These are phyloP conservation scores for Neonothopanus nambi DNA, from an alignment of 1,284 basidiomycete species.

Conservation along the genomic window DNA sequence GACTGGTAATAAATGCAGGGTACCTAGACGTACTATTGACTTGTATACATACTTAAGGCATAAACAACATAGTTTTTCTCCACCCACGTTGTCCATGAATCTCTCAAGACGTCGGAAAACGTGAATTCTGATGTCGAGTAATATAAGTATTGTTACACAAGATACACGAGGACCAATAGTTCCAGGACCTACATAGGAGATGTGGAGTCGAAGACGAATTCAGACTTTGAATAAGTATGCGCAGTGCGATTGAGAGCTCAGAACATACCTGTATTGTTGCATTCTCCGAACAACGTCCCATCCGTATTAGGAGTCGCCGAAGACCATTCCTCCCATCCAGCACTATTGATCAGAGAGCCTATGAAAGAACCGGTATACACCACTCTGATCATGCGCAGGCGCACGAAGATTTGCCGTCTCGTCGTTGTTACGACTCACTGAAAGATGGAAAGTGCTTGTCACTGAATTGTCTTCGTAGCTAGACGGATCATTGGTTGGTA, in stretches of 20 bases:
- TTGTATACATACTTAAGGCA: too few relatives aligned
- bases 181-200: constrained; percentile 28
- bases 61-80: constrained; percentile 23
- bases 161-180: constrained; percentile 25
- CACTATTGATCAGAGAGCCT: too few relatives aligned
- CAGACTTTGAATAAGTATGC: background rate
- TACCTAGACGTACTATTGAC: too few relatives aligned
- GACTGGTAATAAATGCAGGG: too few relatives aligned
- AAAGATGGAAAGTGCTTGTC: constrained; percentile 23
- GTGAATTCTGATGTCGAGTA: constrained; percentile 24
- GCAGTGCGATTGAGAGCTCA: background rate
- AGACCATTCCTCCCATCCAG: too few relatives aligned
- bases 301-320: too few relatives aligned
- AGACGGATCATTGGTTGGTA: constrained; percentile 27
- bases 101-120: constrained; percentile 29
- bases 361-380: too few relatives aligned
- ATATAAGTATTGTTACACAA: constrained; percentile 28
- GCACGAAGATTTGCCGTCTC: constrained; percentile 25
- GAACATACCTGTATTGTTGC: constrained; percentile 25
- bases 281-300: constrained; percentile 31
- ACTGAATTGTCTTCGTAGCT: constrained; percentile 28
- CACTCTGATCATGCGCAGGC: too few relatives aligned
- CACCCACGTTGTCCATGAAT: constrained; percentile 31
- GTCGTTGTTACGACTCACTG: constrained; percentile 22
- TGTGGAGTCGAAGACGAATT: too few relatives aligned